phyloP scores from a whole-genome alignment of 305 asterid species.

The Fraxinus nigra region DNA sequence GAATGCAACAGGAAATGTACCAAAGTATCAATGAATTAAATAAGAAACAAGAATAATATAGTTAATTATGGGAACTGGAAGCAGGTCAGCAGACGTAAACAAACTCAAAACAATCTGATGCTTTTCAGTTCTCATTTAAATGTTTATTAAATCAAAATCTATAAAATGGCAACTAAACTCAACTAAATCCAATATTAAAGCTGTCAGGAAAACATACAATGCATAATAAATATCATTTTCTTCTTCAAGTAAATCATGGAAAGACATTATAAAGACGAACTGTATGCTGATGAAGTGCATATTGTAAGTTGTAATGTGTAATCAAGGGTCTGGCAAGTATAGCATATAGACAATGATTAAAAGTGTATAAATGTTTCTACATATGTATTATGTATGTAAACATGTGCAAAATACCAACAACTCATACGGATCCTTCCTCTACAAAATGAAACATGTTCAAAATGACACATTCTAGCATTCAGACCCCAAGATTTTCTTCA shows the following conservation, averaged over 20 bases:
- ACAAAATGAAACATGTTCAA: background rate
- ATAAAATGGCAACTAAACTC: background rate
- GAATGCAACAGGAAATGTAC: background rate
- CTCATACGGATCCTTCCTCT: background rate
- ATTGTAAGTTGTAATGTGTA: background rate
- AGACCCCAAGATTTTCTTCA: background rate
- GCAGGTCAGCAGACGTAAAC: background rate
- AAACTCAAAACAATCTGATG: background rate
- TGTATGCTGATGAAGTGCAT: background rate
- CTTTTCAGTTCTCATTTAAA: background rate
- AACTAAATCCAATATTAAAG: background rate
- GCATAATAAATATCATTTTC: background rate
- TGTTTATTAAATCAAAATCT: background rate
- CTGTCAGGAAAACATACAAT: background rate
- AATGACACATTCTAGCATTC: background rate
- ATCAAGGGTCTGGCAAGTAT: background rate
- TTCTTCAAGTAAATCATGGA: background rate
- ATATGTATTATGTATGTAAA: background rate
- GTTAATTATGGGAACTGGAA: background rate
- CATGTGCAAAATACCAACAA: conserved; percentile 2
- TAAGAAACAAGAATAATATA: background rate
- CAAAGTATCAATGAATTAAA: background rate
- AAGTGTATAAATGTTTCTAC: background rate
- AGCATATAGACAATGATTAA: background rate
- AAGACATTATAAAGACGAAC: background rate